Percentiles rank a stretch among this genome's conserved stretches.
These are phyloP conservation scores for Populus ilicifolia DNA, from an alignment of 345 rosid species.

Conservation along the genomic window DNA sequence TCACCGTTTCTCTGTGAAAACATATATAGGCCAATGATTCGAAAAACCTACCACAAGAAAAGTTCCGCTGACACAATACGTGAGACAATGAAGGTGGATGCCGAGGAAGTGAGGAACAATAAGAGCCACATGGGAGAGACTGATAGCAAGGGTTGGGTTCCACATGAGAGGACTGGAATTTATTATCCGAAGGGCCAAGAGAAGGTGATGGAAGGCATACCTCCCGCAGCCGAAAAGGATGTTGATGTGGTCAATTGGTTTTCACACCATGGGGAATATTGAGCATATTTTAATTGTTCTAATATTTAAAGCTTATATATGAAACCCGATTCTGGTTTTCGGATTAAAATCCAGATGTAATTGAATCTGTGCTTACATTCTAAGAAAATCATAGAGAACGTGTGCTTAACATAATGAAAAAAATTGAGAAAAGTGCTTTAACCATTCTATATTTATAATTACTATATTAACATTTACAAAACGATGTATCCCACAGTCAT, in stretches of 20 bases:
- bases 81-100: slow-evolving; percentile 20
- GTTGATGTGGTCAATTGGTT: slow-evolving; percentile 16
- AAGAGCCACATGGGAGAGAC: slow-evolving; percentile 3
- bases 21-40: slow-evolving; percentile 24
- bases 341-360: too few species aligned
- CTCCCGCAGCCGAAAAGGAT: slow-evolving; percentile 30
- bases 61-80: slow-evolving; percentile 1
- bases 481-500: too few species aligned
- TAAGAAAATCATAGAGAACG: too few species aligned
- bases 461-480: too few species aligned
- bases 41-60: slow-evolving; percentile 32
- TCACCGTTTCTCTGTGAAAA: not conserved
- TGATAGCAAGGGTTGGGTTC: slow-evolving; percentile 30
- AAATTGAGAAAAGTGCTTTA: too few species aligned
- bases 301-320: too few species aligned
- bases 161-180: slow-evolving; percentile 38
- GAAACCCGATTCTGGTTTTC: too few species aligned
- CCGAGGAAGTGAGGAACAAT: slow-evolving; percentile 22
- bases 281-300: too few species aligned
- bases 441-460: too few species aligned
- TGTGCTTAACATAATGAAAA: too few species aligned
- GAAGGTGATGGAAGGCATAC: slow-evolving; percentile 40
- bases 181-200: slow-evolving; percentile 52
- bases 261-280: not conserved
- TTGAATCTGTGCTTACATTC: too few species aligned